phyloP scores from a whole-genome alignment of 163 green algal genomes.

The Picocystis sp. region DNA sequence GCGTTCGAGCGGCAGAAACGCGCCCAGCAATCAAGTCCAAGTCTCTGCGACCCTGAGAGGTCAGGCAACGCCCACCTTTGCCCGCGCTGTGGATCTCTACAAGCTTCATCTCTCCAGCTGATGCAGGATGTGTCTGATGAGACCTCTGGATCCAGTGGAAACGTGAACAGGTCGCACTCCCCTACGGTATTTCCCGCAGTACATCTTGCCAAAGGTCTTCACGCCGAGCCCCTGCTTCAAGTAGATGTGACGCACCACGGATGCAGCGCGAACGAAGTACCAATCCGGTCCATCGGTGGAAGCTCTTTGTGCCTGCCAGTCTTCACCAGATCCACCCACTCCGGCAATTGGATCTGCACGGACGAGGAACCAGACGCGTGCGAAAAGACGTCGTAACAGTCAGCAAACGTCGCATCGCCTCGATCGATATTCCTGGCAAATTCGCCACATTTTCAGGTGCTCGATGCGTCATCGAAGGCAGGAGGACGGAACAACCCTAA shows the following conservation, averaged over 20 bases:
- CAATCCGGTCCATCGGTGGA: constrained; percentile 86
- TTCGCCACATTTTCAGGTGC: too few relatives aligned
- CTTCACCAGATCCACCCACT: constrained; percentile 92
- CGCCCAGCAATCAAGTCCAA: constrained; percentile 85
- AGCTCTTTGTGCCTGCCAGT: constrained; percentile 94
- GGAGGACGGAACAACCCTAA: too few relatives aligned
- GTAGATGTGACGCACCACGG: constrained; percentile 90
- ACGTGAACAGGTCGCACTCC: constrained; percentile 46
- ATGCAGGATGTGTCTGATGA: constrained; percentile 59
- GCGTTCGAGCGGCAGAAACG: constrained; percentile 10
- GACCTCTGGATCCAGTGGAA: constrained; percentile 28
- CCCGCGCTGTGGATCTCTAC: constrained; percentile 65
- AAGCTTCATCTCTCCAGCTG: constrained; percentile 78
- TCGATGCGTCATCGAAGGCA: too few relatives aligned
- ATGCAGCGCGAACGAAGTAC: constrained; percentile 89
- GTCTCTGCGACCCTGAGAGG: constrained; percentile 73
- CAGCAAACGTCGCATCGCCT: too few relatives aligned
- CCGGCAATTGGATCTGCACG: constrained; percentile 68
- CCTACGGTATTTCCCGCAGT: constrained; percentile 56
- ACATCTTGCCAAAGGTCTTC: constrained; percentile 72
- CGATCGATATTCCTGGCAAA: too few relatives aligned
- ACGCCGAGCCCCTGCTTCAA: constrained; percentile 74
- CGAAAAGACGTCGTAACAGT: too few relatives aligned
- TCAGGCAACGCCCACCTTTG: constrained; percentile 76
- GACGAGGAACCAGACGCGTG: not conserved